phyloP scores from a whole-genome alignment of 2,329 filamentous ascomycete species.

The Berkeleyomyces basicola region DNA sequence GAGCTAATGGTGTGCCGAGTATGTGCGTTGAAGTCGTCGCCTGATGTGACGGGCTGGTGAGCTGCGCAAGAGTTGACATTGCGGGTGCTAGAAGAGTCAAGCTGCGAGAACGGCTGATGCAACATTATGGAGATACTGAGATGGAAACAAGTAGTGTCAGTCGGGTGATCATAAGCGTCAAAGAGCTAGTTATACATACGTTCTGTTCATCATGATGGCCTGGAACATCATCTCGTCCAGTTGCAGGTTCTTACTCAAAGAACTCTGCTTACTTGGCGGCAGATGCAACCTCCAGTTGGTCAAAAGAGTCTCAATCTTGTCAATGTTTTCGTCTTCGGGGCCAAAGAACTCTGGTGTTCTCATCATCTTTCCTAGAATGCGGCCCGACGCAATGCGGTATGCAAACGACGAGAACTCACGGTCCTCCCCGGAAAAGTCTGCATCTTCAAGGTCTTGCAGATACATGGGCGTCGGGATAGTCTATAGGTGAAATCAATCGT shows the following conservation, averaged over 20 bases:
- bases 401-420: constrained; percentile 67
- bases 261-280: constrained; percentile 52
- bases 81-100: constrained; percentile 44
- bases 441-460: constrained; percentile 59
- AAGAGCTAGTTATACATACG: constrained; percentile 23
- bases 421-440: constrained; percentile 54
- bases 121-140: constrained; percentile 50
- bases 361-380: constrained; percentile 65
- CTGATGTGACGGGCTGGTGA: constrained; percentile 33
- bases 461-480: constrained; percentile 41
- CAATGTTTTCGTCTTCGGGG: constrained; percentile 35
- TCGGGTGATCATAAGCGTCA: background rate
- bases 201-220: constrained; percentile 60
- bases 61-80: constrained; percentile 51
- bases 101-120: constrained; percentile 62
- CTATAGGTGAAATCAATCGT: constrained; percentile 23
- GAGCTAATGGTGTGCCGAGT: constrained; percentile 67
- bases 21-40: constrained; percentile 44
- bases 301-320: constrained; percentile 34
- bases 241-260: constrained; percentile 51
- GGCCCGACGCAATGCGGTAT: constrained; percentile 66
- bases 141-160: background rate
- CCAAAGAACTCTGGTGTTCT: constrained; percentile 34
- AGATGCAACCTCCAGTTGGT: constrained; percentile 69
- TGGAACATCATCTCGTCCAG: constrained; percentile 88